phyloP scores from a whole-genome alignment of 306 rosid genomes.

The Quercus wislizeni region DNA sequence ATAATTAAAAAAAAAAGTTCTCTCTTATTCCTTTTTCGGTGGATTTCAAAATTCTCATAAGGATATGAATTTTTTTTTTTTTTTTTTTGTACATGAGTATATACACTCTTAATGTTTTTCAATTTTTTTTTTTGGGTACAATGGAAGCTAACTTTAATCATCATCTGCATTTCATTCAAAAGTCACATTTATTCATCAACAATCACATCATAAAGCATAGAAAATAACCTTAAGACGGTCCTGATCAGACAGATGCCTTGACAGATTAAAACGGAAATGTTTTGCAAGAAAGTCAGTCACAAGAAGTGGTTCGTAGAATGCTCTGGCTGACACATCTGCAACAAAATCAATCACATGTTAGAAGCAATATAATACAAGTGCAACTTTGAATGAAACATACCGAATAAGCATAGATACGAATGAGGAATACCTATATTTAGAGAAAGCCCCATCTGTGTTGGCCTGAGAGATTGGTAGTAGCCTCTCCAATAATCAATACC shows the following conservation, averaged over 20 bases:
- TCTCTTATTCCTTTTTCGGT: no score
- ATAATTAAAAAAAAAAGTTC: no score
- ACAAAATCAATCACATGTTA: neutral
- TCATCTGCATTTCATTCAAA: neutral
- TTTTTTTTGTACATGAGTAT: no score
- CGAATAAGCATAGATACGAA: neutral
- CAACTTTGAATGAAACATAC: neutral
- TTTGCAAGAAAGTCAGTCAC: slow-evolving; percentile 39
- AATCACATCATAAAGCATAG: neutral
- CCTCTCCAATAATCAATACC: slow-evolving; percentile 47
- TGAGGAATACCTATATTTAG: slow-evolving; percentile 46
- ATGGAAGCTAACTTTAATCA: no score
- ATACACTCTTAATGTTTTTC: no score
- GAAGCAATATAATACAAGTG: neutral
- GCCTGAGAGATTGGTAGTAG: slow-evolving; percentile 39
- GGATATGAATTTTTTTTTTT: no score
- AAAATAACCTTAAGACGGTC: slow-evolving; percentile 59
- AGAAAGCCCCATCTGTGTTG: slow-evolving; percentile 48
- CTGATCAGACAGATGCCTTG: slow-evolving; percentile 43
- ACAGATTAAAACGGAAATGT: slow-evolving; percentile 25
- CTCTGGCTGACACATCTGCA: slow-evolving; percentile 71
- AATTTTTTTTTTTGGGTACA: no score
- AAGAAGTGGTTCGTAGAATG: slow-evolving; percentile 55
- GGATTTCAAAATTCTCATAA: no score
- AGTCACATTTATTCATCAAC: neutral